Conservation (phyloP, 108 stramenopile genomes). For the Cyclotella cryptica region DNA sequence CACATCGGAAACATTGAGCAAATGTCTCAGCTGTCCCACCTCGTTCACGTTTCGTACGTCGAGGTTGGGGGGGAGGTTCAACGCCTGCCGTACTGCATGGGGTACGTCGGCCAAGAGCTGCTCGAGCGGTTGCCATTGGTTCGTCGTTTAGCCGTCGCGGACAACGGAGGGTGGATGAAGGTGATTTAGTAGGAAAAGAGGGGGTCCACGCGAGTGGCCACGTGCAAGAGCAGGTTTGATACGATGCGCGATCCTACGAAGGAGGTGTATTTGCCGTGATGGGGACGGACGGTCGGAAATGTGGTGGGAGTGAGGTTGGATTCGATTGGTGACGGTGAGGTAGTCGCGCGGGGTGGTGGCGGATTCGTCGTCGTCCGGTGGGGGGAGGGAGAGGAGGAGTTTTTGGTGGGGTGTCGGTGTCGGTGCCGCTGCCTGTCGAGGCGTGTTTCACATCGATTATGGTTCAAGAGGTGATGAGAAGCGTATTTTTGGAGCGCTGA, state of each 20-base stretch:
- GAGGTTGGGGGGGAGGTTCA: slow-evolving; percentile 19
- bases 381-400: not conserved
- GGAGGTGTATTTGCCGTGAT: slow-evolving; percentile 57
- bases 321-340: slow-evolving; percentile 5
- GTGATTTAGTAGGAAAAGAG: slow-evolving; percentile 59
- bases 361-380: not conserved
- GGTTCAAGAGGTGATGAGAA: too few relatives aligned
- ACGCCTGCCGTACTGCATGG: slow-evolving; percentile 34
- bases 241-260: slow-evolving; percentile 65
- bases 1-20: slow-evolving; percentile 56
- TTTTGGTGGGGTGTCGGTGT: not conserved
- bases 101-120: slow-evolving; percentile 58
- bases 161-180: slow-evolving; percentile 21
- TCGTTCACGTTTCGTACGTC: too few relatives aligned
- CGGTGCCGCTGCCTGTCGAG: too few relatives aligned
- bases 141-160: not conserved
- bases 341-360: slow-evolving; percentile 19
- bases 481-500: too few relatives aligned
- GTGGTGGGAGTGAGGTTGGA: not conserved
- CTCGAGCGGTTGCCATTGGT: slow-evolving; percentile 69
- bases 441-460: not conserved
- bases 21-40: slow-evolving; percentile 58
- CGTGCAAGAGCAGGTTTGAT: slow-evolving; percentile 58
- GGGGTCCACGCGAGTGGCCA: slow-evolving; percentile 70
- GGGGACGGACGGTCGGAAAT: slow-evolving; percentile 53